Evolutionary conservation across 768 basidiomycete species (phyloP), one percentile per base, ranked within the genome.

Genomic region (Cyclocybe aegerita): DNA sequence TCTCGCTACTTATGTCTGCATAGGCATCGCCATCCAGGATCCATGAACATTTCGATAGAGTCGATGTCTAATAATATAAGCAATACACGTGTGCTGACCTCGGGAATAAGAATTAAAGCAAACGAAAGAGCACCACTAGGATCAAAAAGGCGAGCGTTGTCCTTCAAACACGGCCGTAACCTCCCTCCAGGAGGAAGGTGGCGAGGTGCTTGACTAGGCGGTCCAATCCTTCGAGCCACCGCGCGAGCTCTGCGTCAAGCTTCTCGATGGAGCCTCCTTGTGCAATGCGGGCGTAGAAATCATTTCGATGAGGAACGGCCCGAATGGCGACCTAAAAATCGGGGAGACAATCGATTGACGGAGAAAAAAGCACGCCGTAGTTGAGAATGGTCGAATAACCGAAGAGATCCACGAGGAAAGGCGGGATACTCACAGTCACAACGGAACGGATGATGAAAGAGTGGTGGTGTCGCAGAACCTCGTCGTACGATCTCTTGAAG

Each of bases 401-500:
- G 43, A 33, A 29, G 43, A 49, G 38, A 48, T n/a, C 14, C 49
- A 30, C 39, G 29, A 50, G n/a, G 34, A 49, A 35, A 48, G 17
- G 8, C 12, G 48, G 10, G 15, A 11, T 12, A 65, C 84, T 57
- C 48, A 88, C 86, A 23, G 75, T 70, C 29, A 86, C 81, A 49
- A 87, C 66, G 15, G 84, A 80, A 16, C 86, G 82, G 52, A 89
- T 74, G 56, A 88, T 30, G 62, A 86, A 86, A 0, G 79, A 72
- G 61, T 87, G 85, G 65, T 88, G 85, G 52, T 82, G 83, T 45
- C 66, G 70, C 43, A 90, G 73, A 12, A 87, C 81, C 46, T 75
- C 73, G 53, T 90, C 86, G 63, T 88, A 90, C 3, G 88, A 77
- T 37, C 79, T 72, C 65, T 77, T 80, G 72, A 90, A 90, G 65